Evolutionary conservation across 2,329 filamentous ascomycete species (phyloP).

Genomic region (Boeremia lycopersici): DNA sequence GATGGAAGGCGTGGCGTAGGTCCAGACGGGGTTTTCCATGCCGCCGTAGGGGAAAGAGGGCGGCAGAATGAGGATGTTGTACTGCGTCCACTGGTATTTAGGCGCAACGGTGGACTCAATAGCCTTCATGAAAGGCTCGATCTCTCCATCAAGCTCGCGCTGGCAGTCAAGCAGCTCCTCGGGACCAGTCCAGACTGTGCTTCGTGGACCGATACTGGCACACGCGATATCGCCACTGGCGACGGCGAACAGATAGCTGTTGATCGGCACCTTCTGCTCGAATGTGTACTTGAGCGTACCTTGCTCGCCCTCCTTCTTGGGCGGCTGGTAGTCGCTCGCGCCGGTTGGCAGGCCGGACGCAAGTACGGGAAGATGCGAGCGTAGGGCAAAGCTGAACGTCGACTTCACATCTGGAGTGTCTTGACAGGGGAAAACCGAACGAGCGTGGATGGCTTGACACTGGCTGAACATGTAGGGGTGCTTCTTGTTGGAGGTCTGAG

Average conservation of each 20-base stretch:
- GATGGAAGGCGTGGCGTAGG: slow-evolving; percentile 92
- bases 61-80: slow-evolving; percentile 90
- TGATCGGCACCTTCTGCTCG: slow-evolving; percentile 89
- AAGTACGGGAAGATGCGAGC: slow-evolving; percentile 85
- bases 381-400: slow-evolving; percentile 88
- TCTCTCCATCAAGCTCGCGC: slow-evolving; percentile 90
- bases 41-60: slow-evolving; percentile 68
- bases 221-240: slow-evolving; percentile 82
- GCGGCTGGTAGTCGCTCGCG: slow-evolving; percentile 55
- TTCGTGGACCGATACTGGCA: slow-evolving; percentile 85
- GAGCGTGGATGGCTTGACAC: slow-evolving; percentile 94
- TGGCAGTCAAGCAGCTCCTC: slow-evolving; percentile 83
- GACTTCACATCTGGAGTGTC: slow-evolving; percentile 97
- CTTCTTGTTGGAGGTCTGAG: slow-evolving; percentile 93
- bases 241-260: slow-evolving; percentile 92
- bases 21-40: slow-evolving; percentile 94
- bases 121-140: slow-evolving; percentile 87
- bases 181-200: slow-evolving; percentile 83
- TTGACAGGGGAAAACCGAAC: slow-evolving; percentile 94
- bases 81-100: slow-evolving; percentile 86
- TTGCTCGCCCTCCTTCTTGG: slow-evolving; percentile 59
- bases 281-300: slow-evolving; percentile 76
- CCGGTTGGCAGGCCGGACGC: slow-evolving; percentile 77
- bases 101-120: slow-evolving; percentile 82
- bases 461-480: slow-evolving; percentile 98